Base-by-base conservation (phyloP, 352 stramenopile genomes). In the Phytophthora quininea region DNA sequence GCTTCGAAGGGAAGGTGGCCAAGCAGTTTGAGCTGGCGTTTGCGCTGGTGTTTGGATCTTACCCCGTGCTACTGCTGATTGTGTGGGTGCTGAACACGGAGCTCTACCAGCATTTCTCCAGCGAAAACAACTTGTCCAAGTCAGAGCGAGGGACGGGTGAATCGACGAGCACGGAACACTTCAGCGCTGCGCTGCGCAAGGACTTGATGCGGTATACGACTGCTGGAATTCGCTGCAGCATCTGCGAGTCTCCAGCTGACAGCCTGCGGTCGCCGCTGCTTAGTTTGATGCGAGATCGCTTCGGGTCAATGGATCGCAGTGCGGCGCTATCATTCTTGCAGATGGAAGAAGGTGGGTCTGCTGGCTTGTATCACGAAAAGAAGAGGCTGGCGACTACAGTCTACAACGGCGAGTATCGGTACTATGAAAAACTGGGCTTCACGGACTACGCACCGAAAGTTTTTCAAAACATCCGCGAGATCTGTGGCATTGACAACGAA, bases 181-280 rank as follows among this genome's bases (percentile, higher is more conserved):
- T 96, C 32, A 92, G 86, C 53, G 82, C 77, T 0, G 84, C 84
- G 7, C 58, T 95, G 3, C 79, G 88, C 1, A 95, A 95, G 65
- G 88, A 95, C 31, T 71, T 95, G 49, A 94, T 94, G 86, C 82
- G 84, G 2, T 95, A 94, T 70, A 95, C 88, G 32, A 93, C 88
- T 2, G 86, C 87, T 15, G 88, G 88, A 12, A 95, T 95, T 58
- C 84, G 86, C 4, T 89, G 82, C 57, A 95, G 88, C 53, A 82
- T 95, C 50, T 76, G 78, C 49, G 87, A 92, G 47, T 79, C 79
- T 15, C 74, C 77, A 19, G 33, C 62, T 2, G 77, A 88, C 31
- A 86, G 64, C 24, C 58, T 86, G 40, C 75, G 73, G 12, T 88
- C 77, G 1, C 82, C 73, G 6, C 49, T 85, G 12, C 52, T 88